Percentiles rank a stretch among this genome's conserved stretches.
phyloP scores from a whole-genome alignment of 2,329 filamentous ascomycete species.

The Fusarium sp. region DNA sequence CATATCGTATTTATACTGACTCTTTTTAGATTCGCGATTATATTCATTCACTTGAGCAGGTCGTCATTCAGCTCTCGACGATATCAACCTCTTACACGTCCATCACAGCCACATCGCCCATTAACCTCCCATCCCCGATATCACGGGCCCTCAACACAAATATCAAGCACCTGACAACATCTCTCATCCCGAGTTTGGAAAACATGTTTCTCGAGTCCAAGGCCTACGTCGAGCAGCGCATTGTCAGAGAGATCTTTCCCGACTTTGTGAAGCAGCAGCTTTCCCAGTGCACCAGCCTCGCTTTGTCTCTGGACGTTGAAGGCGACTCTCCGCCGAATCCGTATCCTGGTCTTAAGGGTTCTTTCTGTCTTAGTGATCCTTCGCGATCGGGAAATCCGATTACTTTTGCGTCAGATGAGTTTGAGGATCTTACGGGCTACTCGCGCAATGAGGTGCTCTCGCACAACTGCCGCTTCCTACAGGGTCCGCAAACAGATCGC shows the following conservation, averaged over 20 bases:
- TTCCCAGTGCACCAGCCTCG: constrained; percentile 57
- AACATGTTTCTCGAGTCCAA: constrained; percentile 57
- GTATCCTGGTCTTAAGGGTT: constrained; percentile 68
- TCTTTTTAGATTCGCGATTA: constrained; percentile 58
- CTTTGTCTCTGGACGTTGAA: constrained; percentile 54
- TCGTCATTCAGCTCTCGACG: constrained; percentile 52
- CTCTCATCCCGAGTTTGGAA: constrained; percentile 60
- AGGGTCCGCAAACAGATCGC: constrained; percentile 60
- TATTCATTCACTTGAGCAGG: constrained; percentile 56
- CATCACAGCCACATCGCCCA: constrained; percentile 56
- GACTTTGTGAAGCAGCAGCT: constrained; percentile 66
- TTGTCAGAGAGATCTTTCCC: constrained; percentile 61
- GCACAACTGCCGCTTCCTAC: constrained; percentile 63
- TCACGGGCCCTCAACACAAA: constrained; percentile 58
- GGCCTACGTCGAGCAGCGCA: constrained; percentile 57
- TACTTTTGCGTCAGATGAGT: constrained; percentile 62
- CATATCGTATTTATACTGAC: constrained; percentile 1
- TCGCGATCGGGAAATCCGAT: constrained; percentile 63
- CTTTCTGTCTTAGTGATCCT: constrained; percentile 69
- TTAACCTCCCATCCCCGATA: constrained; percentile 56
- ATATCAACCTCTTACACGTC: constrained; percentile 59
- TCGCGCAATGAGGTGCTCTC: constrained; percentile 59
- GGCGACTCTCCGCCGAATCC: constrained; percentile 45
- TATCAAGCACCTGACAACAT: constrained; percentile 58
- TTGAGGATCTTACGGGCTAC: constrained; percentile 64